Base-by-base conservation (phyloP, 768 basidiomycete genomes). In the Lactarius hengduanensis region DNA sequence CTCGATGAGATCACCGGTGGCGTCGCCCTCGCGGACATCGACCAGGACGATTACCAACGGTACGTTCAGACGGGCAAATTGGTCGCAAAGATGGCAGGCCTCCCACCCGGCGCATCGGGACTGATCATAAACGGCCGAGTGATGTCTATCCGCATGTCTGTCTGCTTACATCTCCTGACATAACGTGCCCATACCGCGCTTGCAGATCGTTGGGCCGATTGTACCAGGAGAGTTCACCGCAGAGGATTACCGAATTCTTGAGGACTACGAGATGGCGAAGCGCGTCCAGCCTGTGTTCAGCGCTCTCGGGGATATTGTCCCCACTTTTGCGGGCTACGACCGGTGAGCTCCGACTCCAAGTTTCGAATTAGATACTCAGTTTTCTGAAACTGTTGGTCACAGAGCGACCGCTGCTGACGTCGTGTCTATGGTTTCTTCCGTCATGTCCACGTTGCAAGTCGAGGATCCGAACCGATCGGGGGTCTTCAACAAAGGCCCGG, bases 111-210 rank as follows among this genome's bases (percentile, higher is more conserved):
- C 0, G 77, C 88, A 64, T 79, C 80, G 26, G 91, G 83, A 0
- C 65, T 98, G 43, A 67, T 96, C 41, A 78, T 92, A 60, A 97
- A 97, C 71, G 96, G 96, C 30, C 81, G 96, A 38, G 94, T 96
- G 73, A 74, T 89, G 78, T 11, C 18, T 65, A 2, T 28, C 10
- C 64, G 30, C 22, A 30, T 11, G 6, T 22, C 3, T 3, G 5
- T 32, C 32, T 36, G 41, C 36, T 36, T 8, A 26, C 62, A 58
- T n/a, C 60, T 65, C 43, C 61, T 53, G 43, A 68, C 56, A 4
- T 43, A 18, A 41, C 16, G 41, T 8, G 41, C 41, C 41, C 40
- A 15, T 18, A 18, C 4, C 32, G 28, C 15, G 7, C 18, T 34
- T 32, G 54, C 70, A 96, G 95, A 76, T 96, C 60, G 78, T 98